Evolutionary conservation across 2,329 filamentous ascomycete species (phyloP).

Genomic region (Clathrospora elynae): DNA sequence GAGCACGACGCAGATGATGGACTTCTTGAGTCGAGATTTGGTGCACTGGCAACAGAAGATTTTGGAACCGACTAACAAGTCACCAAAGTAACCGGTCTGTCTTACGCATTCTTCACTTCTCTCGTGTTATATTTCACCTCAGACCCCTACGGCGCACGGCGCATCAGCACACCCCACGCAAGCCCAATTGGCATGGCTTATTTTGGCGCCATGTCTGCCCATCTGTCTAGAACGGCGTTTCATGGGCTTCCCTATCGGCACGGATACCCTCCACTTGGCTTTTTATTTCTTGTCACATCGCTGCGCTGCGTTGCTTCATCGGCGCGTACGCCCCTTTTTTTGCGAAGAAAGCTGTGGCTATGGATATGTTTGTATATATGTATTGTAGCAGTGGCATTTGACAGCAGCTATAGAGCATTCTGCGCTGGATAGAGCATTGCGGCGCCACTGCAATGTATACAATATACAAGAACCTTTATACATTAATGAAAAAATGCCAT

Average conservation of each 20-base stretch:
- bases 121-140: neutral
- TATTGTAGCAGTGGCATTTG: too few relatives aligned
- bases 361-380: too few relatives aligned
- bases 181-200: slow-evolving; percentile 1
- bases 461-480: too few relatives aligned
- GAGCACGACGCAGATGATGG: slow-evolving; percentile 88
- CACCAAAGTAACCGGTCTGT: neutral
- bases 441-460: too few relatives aligned
- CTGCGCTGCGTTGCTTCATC: neutral
- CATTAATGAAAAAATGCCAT: neutral
- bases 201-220: neutral
- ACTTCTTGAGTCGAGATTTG: slow-evolving; percentile 76
- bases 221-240: slow-evolving; percentile 24
- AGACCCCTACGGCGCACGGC: slow-evolving; percentile 6
- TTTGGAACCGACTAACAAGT: slow-evolving; percentile 38
- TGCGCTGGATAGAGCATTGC: too few relatives aligned
- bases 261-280: slow-evolving; percentile 44
- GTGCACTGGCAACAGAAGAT: slow-evolving; percentile 77
- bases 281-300: too few relatives aligned
- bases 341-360: too few relatives aligned
- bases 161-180: slow-evolving; percentile 3
- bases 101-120: neutral
- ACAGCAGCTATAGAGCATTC: too few relatives aligned
- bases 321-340: too few relatives aligned
- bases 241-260: slow-evolving; percentile 13